Evolutionary conservation across 2,329 filamentous ascomycete genomes (phyloP), one percentile per base, ranked within the genome.

Genomic region (Botrytis elliptica): DNA sequence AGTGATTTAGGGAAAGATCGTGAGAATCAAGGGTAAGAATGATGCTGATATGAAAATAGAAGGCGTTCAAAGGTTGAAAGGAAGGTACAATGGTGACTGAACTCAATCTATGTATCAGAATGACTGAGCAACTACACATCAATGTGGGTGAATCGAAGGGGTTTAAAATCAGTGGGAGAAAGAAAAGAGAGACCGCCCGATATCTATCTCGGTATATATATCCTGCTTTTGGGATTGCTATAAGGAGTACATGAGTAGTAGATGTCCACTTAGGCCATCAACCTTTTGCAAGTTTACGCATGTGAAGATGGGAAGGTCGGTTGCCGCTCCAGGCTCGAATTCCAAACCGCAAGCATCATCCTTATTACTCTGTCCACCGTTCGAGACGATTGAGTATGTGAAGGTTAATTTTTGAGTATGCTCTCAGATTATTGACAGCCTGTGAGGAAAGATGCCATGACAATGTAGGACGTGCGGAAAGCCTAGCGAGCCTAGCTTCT

Each of bases 401-500:
- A 5, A n/a, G 3, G 16, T 10, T 40, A 42, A 29, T 5, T 42
- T 33, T 8, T 2, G 36, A 68, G 49, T 29, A 66, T 7, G 8
- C 2, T 38, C 5, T 57, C 42, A 42, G 25, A 20, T 33, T 8
- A 68, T 55, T 22, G 25, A 55, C n/a, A 42, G 36, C 5, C 25
- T 1, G 38, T 29, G 20, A 29, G 12, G 49, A 52, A 18, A 29
- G 52, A 57, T 29, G n/a, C n/a, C 52, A 55, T 55, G 52, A 18
- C n/a, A 57, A 18, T 29, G 52, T 18, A 29, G 52, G 52, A 29
- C n/a, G 52, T 57, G 52, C n/a, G n/a, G n/a, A 18, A 29, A 57
- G n/a, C 52, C 52, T 55, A 55, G 52, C 52, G 52, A 55, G 52
- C n/a, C n/a, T 57, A 57, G 52, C 52, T 57, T 57, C n/a, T 57